phyloP scores from a whole-genome alignment of 306 rosid genomes.

The Quercus robur region DNA sequence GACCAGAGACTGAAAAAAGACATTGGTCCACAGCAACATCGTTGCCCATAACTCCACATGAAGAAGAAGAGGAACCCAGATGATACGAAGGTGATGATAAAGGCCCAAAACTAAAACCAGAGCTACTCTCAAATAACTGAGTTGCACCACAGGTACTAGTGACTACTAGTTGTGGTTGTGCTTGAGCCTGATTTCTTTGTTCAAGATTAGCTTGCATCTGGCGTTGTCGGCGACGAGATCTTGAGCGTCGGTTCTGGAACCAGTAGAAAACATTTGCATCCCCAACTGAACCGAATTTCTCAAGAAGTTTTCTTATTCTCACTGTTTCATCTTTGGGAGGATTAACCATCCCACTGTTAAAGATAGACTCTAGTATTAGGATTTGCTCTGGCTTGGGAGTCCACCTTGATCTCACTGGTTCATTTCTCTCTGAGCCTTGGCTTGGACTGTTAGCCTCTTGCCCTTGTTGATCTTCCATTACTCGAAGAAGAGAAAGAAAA shows the following conservation, averaged over 20 bases:
- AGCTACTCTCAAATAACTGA: constrained; percentile 15
- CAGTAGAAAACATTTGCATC: constrained; percentile 97
- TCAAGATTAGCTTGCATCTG: constrained; percentile 66
- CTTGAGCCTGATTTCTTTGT: constrained; percentile 28
- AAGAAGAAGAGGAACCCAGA: constrained; percentile 47
- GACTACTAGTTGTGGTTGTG: not conserved
- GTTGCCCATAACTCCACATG: constrained; percentile 22
- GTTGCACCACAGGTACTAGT: constrained; percentile 33
- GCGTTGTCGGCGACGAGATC: constrained; percentile 96
- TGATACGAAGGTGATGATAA: constrained; percentile 19
- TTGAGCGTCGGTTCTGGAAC: constrained; percentile 94
- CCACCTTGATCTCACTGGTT: constrained; percentile 91
- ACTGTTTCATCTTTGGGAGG: constrained; percentile 91
- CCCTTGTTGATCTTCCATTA: constrained; percentile 54
- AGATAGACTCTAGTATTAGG: constrained; percentile 86
- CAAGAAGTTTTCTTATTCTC: constrained; percentile 67
- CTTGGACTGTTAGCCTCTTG: constrained; percentile 40
- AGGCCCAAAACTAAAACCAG: constrained; percentile 18
- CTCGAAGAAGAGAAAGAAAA: constrained; percentile 3
- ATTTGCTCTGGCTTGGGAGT: constrained; percentile 93
- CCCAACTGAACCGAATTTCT: constrained; percentile 83
- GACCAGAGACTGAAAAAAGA: constrained; percentile 42
- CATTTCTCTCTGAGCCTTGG: constrained; percentile 45
- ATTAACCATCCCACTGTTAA: constrained; percentile 95
- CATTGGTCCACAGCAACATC: constrained; percentile 17